These are phyloP conservation scores for Tetrastigma voinierianum DNA, from an alignment of 164 flowering plant genomes.

Conservation along the genomic window DNA sequence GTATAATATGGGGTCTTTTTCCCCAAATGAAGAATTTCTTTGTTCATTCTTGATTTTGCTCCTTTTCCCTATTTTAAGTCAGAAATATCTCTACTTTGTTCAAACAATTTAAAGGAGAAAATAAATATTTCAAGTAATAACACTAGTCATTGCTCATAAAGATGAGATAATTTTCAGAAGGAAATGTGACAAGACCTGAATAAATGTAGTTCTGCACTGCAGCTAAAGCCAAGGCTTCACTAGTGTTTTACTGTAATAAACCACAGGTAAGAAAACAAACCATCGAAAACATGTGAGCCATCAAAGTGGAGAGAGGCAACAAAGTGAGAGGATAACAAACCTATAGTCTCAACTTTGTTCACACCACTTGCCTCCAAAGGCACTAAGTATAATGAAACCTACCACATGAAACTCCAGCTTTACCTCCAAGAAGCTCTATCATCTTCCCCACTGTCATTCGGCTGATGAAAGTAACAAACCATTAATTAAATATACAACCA, in stretches of 20 bases:
- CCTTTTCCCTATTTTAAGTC: neutral
- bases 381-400: slow-evolving; percentile 97
- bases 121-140: no score
- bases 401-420: slow-evolving; percentile 96
- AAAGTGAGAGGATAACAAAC: slow-evolving; percentile 25
- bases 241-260: slow-evolving; percentile 70
- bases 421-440: slow-evolving; percentile 98
- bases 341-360: slow-evolving; percentile 87
- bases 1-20: no score
- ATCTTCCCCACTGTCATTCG: slow-evolving; percentile 99
- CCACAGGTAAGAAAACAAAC: neutral
- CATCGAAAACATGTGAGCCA: neutral
- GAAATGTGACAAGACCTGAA: slow-evolving; percentile 54
- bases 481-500: neutral
- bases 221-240: slow-evolving; percentile 89
- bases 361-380: slow-evolving; percentile 99
- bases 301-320: no score
- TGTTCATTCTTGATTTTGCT: neutral
- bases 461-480: slow-evolving; percentile 37
- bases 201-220: slow-evolving; percentile 89
- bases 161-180: neutral
- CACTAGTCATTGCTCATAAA: neutral
- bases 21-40: no score
- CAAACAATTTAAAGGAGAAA: neutral
- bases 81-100: neutral